Evolutionary conservation across 768 basidiomycete species (phyloP), one percentile per base, ranked within the genome.

Genomic region (Kwoniella newhampshirensis): DNA sequence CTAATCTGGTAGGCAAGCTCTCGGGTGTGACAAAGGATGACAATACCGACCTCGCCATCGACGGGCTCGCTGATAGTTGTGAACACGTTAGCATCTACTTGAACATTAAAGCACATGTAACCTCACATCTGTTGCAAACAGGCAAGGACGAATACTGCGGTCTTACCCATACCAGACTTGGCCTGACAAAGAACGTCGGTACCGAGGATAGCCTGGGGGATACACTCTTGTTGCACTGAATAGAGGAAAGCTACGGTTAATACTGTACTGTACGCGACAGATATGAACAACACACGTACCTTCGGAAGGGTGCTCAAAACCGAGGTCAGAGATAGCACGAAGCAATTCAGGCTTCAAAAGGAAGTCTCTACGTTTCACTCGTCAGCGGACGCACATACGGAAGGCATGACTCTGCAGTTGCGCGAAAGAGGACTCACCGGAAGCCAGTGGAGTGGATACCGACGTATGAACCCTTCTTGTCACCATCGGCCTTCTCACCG

Each of bases 401-500:
- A 27, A 30, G 43, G 21, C 17, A 27, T 8, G n/a, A n/a, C n/a
- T n/a, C n/a, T n/a, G 20, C 11, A 53, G 26, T 5, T 3, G 17
- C n/a, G 25, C 40, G 17, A 26, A 25, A 12, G n/a, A n/a, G 12
- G 2, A 75, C 84, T 54, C 54, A 93, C 93, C 96, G 85, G 80
- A 99, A 99, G 57, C 96, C 96, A 62, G 96, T 99, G n/a, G 93
- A 93, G 81, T 99, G 96, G 71, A 99, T 97, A 27, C 96, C 96
- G 59, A 96, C 94, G 67, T 80, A 80, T 74, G 94, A 97, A 77
- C 94, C 96, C 84, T 93, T 94, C 78, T 88, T 90, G 67, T 86
- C 77, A 43, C 66, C 76, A 48, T 77, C 87, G 62, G 65, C 76
- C 42, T 77, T 78, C 36, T 83, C 85, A 46, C 70, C 77, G 51